These are phyloP conservation scores for Ziziphus jujuba DNA, from an alignment of 306 rosid species.

Conservation along the genomic window DNA sequence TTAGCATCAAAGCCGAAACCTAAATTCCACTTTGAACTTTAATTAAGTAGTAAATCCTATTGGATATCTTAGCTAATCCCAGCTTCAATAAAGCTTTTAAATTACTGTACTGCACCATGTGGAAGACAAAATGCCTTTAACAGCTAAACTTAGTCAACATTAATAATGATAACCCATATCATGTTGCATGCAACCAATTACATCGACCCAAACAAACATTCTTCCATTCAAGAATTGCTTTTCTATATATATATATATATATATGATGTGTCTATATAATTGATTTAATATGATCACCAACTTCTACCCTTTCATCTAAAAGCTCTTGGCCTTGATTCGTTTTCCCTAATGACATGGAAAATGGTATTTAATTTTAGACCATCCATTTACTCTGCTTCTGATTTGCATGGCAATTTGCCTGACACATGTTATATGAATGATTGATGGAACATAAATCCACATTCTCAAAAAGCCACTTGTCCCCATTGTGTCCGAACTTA, in stretches of 20 bases:
- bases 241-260: not conserved
- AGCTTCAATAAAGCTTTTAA: too few species aligned
- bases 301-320: not conserved
- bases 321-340: not conserved
- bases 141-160: not conserved
- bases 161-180: not conserved
- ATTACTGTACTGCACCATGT: not conserved
- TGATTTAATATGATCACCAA: not conserved
- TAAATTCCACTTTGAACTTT: not conserved
- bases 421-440: too few species aligned
- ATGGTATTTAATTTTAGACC: not conserved
- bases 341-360: not conserved
- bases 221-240: too few species aligned
- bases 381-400: not conserved
- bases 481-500: conserved; percentile 3
- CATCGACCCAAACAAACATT: too few species aligned
- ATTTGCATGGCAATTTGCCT: too few species aligned
- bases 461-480: conserved; percentile 4
- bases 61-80: too few species aligned
- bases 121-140: not conserved
- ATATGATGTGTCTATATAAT: not conserved
- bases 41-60: not conserved
- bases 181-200: too few species aligned
- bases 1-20: too few species aligned
- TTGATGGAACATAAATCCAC: not conserved